Evolutionary conservation across 108 stramenopile species (phyloP), one percentile per base, ranked within the genome.

Genomic region (Bacterosira constricta): DNA sequence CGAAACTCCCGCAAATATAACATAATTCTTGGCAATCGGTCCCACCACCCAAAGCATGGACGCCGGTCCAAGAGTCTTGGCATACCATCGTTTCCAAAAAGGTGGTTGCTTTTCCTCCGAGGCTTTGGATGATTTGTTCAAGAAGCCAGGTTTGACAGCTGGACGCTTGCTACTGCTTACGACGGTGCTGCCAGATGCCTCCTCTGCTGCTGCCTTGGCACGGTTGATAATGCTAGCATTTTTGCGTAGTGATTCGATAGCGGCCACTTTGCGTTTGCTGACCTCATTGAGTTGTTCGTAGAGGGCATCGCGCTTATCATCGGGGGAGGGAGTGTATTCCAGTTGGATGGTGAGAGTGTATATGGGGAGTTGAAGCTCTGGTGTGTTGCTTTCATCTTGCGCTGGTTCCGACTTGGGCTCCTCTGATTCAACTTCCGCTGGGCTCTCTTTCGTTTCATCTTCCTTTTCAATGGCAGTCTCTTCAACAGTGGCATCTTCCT

Each of bases 61-160:
- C 15, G 81, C 47, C 11, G 90, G 92, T 44, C 92, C 90, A 23
- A 89, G 15, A 2, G 73, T 81, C 21, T 79, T 71, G 11, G 88
- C 78, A 64, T 90, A 91, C 78, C 77, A 85, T 26, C 66, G 51
- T 31, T 85, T 76, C 82, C 83, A 65, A 45, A 59, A 73, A n/a
- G 68, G 68, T 32, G 49, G 42, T 15, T 26, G 65, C 72, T 12
- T 73, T 75, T 17, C 21, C 2, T 64, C 42, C n/a, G 54, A 58
- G 31, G 21, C 21, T 6, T 46, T 55, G 39, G 68, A 34, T 6
- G 76, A 52, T 64, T 87, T 87, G 57, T 94, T 90, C 64, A 94
- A 65, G 67, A 94, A 94, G 35, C 92, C 92, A 20, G 88, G 39
- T 72, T 88, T 88, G 63, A 94, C 87, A 2, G 85, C 82, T 13